phyloP scores from a whole-genome alignment of 257 asterid genomes.

The Solanum pimpinellifolium region DNA sequence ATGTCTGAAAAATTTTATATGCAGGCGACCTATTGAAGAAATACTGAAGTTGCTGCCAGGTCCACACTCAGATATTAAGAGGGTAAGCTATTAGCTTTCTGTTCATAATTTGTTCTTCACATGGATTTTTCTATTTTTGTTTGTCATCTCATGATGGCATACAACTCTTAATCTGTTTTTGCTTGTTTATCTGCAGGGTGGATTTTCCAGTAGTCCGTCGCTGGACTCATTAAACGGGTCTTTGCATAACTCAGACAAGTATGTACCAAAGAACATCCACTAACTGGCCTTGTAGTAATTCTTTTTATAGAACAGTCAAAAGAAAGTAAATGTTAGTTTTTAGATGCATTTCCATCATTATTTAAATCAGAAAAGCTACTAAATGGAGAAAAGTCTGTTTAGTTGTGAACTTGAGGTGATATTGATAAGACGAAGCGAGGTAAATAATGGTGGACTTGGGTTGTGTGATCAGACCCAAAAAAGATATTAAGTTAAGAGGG shows the following conservation, averaged over 20 bases:
- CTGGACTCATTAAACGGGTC: slow-evolving; percentile 54
- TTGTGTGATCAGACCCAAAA: not conserved
- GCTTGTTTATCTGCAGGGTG: slow-evolving; percentile 46
- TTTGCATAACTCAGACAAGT: slow-evolving; percentile 55
- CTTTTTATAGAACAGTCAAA: not conserved
- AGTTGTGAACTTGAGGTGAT: not conserved
- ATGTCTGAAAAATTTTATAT: not conserved
- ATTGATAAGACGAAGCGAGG: not conserved
- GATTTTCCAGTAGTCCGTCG: slow-evolving; percentile 61
- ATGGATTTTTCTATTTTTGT: not conserved
- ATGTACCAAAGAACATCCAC: not conserved
- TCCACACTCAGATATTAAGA: slow-evolving; percentile 83
- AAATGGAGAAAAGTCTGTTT: not conserved
- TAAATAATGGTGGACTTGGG: not conserved
- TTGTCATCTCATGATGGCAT: not conserved
- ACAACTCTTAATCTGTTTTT: not conserved
- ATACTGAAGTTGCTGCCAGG: slow-evolving; percentile 89
- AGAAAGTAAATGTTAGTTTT: not conserved
- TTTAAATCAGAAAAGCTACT: not conserved
- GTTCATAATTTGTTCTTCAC: not conserved
- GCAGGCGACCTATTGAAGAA: slow-evolving; percentile 93
- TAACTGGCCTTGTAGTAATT: not conserved
- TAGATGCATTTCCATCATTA: not conserved
- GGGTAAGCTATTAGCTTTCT: slow-evolving; percentile 29
- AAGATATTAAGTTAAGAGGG: not conserved